Evolutionary conservation across 257 asterid species (phyloP).

Genomic region (Ligustrum vulgare): DNA sequence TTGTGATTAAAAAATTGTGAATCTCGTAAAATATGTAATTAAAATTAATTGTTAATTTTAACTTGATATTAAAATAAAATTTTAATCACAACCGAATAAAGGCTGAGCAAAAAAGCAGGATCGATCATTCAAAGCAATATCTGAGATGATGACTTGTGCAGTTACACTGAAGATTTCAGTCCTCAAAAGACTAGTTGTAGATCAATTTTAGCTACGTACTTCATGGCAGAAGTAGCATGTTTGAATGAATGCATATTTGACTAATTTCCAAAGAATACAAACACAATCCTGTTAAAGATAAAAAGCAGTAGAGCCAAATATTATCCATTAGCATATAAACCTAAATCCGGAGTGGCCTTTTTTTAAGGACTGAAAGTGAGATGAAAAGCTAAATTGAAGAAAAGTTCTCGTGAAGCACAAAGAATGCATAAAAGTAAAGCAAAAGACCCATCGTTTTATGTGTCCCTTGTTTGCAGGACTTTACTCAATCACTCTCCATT

Average conservation of each 20-base stretch:
- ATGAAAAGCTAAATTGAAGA: conserved; percentile 22
- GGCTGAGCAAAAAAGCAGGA: background rate
- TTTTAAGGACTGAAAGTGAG: conserved; percentile 35
- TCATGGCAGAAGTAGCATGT: conserved; percentile 13
- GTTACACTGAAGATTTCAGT: conserved; percentile 18
- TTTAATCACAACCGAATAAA: no score
- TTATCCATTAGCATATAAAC: background rate
- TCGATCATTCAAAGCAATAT: background rate
- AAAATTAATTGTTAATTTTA: no score
- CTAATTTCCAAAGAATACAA: conserved; percentile 32
- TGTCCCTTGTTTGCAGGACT: conserved; percentile 41
- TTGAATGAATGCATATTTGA: conserved; percentile 24
- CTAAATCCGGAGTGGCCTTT: conserved; percentile 22
- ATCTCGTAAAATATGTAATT: no score
- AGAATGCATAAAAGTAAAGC: conserved; percentile 20
- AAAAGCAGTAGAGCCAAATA: conserved; percentile 20
- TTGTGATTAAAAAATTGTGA: no score
- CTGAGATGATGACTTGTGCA: conserved; percentile 11
- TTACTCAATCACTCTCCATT: conserved; percentile 17
- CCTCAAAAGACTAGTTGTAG: conserved; percentile 16
- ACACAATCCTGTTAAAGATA: conserved; percentile 22
- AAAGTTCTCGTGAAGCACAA: conserved; percentile 37
- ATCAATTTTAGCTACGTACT: conserved; percentile 8
- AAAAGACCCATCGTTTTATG: conserved; percentile 37
- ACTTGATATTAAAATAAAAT: no score